A percentile compares a stretch with the other conserved stretches of the same genome.
These are phyloP conservation scores for Eucalyptus tenuipes DNA, from an alignment of 345 rosid genomes.

Conservation along the genomic window DNA sequence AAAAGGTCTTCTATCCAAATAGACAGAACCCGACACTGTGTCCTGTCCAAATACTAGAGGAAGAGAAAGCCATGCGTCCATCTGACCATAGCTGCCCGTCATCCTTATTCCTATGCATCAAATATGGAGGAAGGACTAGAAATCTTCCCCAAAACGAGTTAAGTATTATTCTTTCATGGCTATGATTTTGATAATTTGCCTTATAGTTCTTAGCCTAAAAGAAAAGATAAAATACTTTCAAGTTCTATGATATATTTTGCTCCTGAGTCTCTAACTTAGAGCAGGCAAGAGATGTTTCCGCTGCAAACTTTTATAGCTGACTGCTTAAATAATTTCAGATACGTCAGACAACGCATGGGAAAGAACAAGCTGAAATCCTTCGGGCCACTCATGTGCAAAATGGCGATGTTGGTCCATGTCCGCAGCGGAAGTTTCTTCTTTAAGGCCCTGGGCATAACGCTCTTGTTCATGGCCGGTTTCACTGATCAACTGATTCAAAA, in stretches of 20 bases:
- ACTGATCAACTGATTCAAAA: slow-evolving; percentile 33
- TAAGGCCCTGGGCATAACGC: slow-evolving; percentile 50
- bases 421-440: slow-evolving; percentile 59
- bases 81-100: slow-evolving; percentile 42
- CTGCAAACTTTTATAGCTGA: background rate
- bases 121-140: slow-evolving; percentile 57
- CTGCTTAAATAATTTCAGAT: slow-evolving; percentile 10
- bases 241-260: background rate
- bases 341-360: slow-evolving; percentile 61
- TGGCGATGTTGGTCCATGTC: slow-evolving; percentile 33
- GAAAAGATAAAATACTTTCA: background rate
- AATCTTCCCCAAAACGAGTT: slow-evolving; percentile 59
- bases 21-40: slow-evolving; percentile 30
- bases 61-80: slow-evolving; percentile 53
- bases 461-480: slow-evolving; percentile 52
- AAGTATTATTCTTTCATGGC: background rate
- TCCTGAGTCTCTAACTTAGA: background rate
- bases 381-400: slow-evolving; percentile 35
- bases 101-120: slow-evolving; percentile 43
- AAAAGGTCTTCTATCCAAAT: slow-evolving; percentile 38
- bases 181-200: background rate
- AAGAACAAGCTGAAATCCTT: slow-evolving; percentile 54
- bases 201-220: background rate
- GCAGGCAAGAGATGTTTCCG: background rate
- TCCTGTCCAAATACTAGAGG: slow-evolving; percentile 47